phyloP scores from a whole-genome alignment of 306 rosid species.

The Crotalaria pallida region DNA sequence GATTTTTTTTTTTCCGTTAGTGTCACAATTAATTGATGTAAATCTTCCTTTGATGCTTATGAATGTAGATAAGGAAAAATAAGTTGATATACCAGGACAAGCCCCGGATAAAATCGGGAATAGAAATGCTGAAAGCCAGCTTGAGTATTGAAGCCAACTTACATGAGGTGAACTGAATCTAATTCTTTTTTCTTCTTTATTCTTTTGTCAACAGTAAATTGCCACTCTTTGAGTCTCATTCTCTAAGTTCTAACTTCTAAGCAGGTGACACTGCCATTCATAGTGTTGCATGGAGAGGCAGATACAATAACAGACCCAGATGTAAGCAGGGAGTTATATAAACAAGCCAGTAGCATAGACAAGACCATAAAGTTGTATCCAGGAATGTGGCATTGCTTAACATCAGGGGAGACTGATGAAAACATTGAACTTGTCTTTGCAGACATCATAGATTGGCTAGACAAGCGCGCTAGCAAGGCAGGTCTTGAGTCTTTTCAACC shows the following conservation, averaged over 20 bases:
- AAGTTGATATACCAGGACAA: constrained; percentile 78
- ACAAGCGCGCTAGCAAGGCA: constrained; percentile 21
- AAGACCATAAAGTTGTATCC: constrained; percentile 71
- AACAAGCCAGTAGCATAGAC: constrained; percentile 65
- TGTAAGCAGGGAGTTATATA: constrained; percentile 59
- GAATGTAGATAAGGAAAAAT: constrained; percentile 64
- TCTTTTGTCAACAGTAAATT: neutral
- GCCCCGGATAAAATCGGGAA: constrained; percentile 78
- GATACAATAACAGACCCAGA: constrained; percentile 93
- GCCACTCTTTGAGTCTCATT: neutral
- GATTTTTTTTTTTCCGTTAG: neutral
- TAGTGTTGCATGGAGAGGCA: constrained; percentile 82
- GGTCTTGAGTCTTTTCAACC: constrained; percentile 8
- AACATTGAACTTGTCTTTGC: constrained; percentile 55
- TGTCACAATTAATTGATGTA: neutral
- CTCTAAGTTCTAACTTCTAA: neutral
- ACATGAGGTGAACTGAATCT: constrained; percentile 39
- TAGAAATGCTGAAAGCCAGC: constrained; percentile 81
- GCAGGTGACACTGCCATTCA: constrained; percentile 70
- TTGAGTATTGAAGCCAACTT: constrained; percentile 50
- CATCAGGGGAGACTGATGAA: constrained; percentile 75
- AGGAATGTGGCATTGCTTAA: constrained; percentile 88
- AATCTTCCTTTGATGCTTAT: neutral
- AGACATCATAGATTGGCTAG: constrained; percentile 70
- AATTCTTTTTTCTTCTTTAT: neutral